Evolutionary conservation across 495 filamentous ascomycete species (phyloP), one percentile per base, ranked within the genome.

Genomic region (Physcia stellaris): DNA sequence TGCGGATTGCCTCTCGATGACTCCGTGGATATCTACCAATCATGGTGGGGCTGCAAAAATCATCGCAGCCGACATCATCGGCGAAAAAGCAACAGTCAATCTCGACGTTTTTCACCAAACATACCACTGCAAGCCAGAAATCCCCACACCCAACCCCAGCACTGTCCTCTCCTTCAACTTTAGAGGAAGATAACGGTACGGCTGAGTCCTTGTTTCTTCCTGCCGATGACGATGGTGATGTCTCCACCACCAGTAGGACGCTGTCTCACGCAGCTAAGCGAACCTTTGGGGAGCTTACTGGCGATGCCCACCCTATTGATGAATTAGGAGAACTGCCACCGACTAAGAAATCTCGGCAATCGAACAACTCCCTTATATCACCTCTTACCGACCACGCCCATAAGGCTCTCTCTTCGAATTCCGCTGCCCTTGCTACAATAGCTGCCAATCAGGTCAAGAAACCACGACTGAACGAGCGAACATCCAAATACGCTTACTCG

Each of bases 91-190:
- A 94, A 53, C 71, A 80, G 41, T 80, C 81, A 4, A 78, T 94
- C 35, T 86, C 84, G 1, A 87, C 72, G 55, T 94, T 94, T 62
- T 94, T 94, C 56, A 73, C 73, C 3, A 74, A 71, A 19, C 82
- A 73, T 50, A 61, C 80, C 18, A n/a, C 40, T 1, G n/a, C 35
- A 10, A 29, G 12, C 6, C 32, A 42, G 10, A 41, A 18, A 26
- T 41, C 3, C 34, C 47, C 15, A 24, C 32, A 18, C 19, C 46
- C 13, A 35, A 32, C 15, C 19, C 28, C 2, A 52, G 20, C 12
- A 27, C 32, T 5, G 24, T 35, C 1, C 20, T 20, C 7, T 10
- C 20, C 2, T 42, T 33, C 13, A 27, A 28, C 5, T 24, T 16
- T n/a, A 13, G 17, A 24, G 10, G 16, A 40, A 28, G 23, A 40